phyloP scores from a whole-genome alignment of 164 flowering plant genomes.

The Stephania yunnanensis region DNA sequence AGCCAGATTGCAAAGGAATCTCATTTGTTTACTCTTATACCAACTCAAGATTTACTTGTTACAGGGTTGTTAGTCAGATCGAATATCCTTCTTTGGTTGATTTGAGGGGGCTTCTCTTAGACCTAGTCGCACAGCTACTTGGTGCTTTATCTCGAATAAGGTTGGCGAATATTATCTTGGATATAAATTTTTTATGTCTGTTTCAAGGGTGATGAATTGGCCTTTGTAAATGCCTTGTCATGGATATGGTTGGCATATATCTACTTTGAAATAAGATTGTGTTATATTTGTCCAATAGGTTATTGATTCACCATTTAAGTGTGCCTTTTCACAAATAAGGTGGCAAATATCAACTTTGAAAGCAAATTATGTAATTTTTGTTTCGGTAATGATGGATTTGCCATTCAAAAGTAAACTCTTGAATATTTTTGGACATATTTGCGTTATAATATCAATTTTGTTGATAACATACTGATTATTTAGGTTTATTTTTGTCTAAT shows the following conservation, averaged over 20 bases:
- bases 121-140: slow-evolving; percentile 90
- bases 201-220: not conserved
- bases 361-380: not conserved
- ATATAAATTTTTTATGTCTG: not conserved
- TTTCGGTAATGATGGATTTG: not conserved
- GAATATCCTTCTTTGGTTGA: slow-evolving; percentile 97
- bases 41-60: slow-evolving; percentile 9
- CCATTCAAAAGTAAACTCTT: not conserved
- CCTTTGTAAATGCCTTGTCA: too few relatives aligned
- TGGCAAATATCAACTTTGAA: slow-evolving; percentile 11
- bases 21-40: not conserved
- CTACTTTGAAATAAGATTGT: too few relatives aligned
- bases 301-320: too few relatives aligned
- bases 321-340: slow-evolving; percentile 98
- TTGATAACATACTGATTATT: not conserved
- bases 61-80: slow-evolving; percentile 97
- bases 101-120: slow-evolving; percentile 88
- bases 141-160: slow-evolving; percentile 98
- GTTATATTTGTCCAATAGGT: too few relatives aligned
- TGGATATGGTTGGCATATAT: too few relatives aligned
- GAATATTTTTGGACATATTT: not conserved
- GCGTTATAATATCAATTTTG: not conserved
- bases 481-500: not conserved
- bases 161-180: slow-evolving; percentile 27
- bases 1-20: not conserved